phyloP scores from a whole-genome alignment of 345 rosid genomes.

The Sisymbrium irio region DNA sequence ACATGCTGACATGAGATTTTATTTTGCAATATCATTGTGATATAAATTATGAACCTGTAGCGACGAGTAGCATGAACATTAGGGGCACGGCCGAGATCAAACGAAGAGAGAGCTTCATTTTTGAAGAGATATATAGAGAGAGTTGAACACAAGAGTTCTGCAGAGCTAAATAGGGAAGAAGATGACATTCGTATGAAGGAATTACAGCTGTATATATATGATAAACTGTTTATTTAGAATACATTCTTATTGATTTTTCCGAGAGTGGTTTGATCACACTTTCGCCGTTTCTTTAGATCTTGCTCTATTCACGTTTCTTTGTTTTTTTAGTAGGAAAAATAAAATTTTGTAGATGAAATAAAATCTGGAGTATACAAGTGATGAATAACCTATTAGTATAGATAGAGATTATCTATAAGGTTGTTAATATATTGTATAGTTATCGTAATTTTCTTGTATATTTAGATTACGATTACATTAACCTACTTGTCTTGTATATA shows the following conservation, averaged over 20 bases:
- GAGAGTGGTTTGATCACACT: slow-evolving; percentile 20
- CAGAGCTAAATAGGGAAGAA: slow-evolving; percentile 1
- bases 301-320: not conserved
- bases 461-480: too few species aligned
- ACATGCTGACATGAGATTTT: not conserved
- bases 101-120: slow-evolving; percentile 23
- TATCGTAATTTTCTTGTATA: too few species aligned
- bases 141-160: not conserved
- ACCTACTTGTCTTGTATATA: too few species aligned
- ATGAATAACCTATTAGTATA: not conserved
- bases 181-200: not conserved
- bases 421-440: too few species aligned
- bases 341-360: not conserved
- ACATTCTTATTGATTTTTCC: not conserved
- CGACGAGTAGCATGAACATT: slow-evolving; percentile 16
- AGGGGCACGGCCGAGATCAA: slow-evolving; percentile 4
- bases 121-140: not conserved
- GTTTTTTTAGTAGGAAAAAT: not conserved
- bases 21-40: not conserved
- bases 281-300: slow-evolving; percentile 18
- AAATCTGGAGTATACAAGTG: not conserved
- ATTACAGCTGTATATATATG: not conserved
- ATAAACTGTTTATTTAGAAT: not conserved
- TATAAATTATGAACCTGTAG: slow-evolving; percentile 20
- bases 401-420: too few species aligned